Evolutionary conservation across 2,329 filamentous ascomycete genomes (phyloP).

Genomic region (Pseudonectria foliicola): DNA sequence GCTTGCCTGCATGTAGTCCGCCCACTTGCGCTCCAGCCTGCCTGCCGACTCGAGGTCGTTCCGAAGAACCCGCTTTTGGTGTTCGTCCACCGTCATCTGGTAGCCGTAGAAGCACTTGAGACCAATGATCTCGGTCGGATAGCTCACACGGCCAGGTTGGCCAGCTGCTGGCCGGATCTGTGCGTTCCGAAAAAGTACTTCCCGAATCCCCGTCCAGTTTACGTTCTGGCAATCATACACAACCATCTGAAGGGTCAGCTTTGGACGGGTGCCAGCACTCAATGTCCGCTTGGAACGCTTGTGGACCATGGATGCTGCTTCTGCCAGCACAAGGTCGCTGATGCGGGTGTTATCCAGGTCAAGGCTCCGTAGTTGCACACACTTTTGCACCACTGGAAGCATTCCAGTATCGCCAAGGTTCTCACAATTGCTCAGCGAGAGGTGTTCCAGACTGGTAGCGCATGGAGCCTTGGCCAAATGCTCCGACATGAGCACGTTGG

Average conservation of each 20-base stretch:
- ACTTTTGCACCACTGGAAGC: constrained; percentile 72
- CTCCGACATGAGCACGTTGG: constrained; percentile 64
- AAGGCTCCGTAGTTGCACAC: constrained; percentile 59
- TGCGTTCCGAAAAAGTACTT: constrained; percentile 79
- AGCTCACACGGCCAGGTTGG: constrained; percentile 39
- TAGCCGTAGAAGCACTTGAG: constrained; percentile 94
- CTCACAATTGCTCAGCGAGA: constrained; percentile 88
- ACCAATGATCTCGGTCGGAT: constrained; percentile 71
- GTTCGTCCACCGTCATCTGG: constrained; percentile 91
- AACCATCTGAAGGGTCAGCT: constrained; percentile 64
- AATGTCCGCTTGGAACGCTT: constrained; percentile 47
- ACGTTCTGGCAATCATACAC: constrained; percentile 90
- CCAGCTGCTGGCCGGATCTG: constrained; percentile 52
- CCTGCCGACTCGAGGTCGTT: constrained; percentile 69
- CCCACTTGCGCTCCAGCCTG: constrained; percentile 85
- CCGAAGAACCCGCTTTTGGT: constrained; percentile 75
- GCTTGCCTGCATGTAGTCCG: constrained; percentile 85
- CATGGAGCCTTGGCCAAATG: constrained; percentile 72
- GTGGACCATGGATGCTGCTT: constrained; percentile 75
- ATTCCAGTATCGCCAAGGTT: constrained; percentile 76
- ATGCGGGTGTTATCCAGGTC: constrained; percentile 93
- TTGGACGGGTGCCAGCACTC: constrained; percentile 35
- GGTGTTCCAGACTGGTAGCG: constrained; percentile 62
- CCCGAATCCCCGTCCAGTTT: constrained; percentile 85
- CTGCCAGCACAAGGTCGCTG: constrained; percentile 76